Percentiles rank a stretch among this genome's conserved stretches.
phyloP scores from a whole-genome alignment of 129 eudicot genomes.

The Arctium lappa region DNA sequence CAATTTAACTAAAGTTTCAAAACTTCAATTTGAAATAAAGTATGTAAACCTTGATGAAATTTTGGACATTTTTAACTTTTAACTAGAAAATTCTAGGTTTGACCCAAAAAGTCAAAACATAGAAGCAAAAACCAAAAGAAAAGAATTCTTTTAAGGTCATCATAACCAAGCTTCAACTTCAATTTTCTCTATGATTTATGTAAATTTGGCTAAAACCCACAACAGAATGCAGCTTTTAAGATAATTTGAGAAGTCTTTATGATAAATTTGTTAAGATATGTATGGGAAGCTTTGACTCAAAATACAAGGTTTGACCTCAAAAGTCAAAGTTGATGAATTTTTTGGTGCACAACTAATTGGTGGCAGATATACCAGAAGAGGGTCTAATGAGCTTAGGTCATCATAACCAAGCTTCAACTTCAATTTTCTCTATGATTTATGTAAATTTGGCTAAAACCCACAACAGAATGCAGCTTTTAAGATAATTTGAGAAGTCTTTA shows the following conservation, averaged over 20 bases:
- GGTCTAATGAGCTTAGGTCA: constrained; percentile 55
- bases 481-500: not conserved
- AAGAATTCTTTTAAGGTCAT: not conserved
- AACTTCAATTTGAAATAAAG: not conserved
- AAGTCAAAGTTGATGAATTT: not conserved
- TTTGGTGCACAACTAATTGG: constrained; percentile 9
- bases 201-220: not conserved
- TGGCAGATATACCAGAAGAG: constrained; percentile 67
- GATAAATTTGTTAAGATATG: not conserved
- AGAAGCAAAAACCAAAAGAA: not conserved
- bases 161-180: not conserved
- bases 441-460: not conserved
- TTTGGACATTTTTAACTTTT: not conserved
- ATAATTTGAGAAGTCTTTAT: not conserved
- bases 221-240: not conserved
- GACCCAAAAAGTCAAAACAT: constrained; percentile 6
- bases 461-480: not conserved
- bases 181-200: not conserved
- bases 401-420: not conserved
- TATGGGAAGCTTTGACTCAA: not conserved
- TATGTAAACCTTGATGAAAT: not conserved
- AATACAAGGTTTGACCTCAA: constrained; percentile 1
- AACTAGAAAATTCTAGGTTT: not conserved
- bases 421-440: not conserved
- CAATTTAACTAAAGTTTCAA: not conserved